These are phyloP conservation scores for Pachysandra terminalis DNA, from an alignment of 164 flowering plant species.

Conservation along the genomic window DNA sequence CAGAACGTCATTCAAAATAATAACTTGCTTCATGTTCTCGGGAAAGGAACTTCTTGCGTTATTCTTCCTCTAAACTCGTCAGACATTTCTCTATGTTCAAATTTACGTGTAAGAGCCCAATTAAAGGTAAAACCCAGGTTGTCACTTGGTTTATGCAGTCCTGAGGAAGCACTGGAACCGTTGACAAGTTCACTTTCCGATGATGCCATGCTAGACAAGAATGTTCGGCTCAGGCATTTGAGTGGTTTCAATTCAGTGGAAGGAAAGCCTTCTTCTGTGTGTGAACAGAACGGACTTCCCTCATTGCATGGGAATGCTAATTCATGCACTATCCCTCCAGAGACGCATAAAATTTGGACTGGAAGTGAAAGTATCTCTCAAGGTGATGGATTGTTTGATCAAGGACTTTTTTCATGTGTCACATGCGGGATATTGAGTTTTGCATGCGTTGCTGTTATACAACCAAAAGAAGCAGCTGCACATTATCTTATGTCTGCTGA, in stretches of 20 bases:
- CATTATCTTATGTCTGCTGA: conserved; percentile 70
- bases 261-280: conserved; percentile 35
- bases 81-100: conserved; percentile 43
- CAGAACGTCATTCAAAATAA: conserved; percentile 67
- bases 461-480: conserved; percentile 76
- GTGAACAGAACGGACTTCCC: conserved; percentile 25
- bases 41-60: conserved; percentile 67
- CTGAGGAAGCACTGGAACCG: conserved; percentile 35
- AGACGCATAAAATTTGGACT: conserved; percentile 14
- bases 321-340: conserved; percentile 16
- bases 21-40: conserved; percentile 63
- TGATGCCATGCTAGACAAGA: conserved; percentile 31
- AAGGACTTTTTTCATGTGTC: conserved; percentile 84
- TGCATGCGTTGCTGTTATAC: conserved; percentile 80
- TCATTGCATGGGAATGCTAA: conserved; percentile 22
- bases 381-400: conserved; percentile 47
- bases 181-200: conserved; percentile 26
- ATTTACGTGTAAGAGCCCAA: conserved; percentile 46
- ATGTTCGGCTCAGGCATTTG: conserved; percentile 24
- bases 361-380: conserved; percentile 24
- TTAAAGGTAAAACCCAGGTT: conserved; percentile 40
- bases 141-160: conserved; percentile 43
- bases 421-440: conserved; percentile 88
- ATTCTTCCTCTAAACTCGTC: conserved; percentile 66
- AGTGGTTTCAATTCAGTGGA: conserved; percentile 37